Base-by-base conservation (phyloP, 2,329 filamentous ascomycete genomes). In the Colletotrichum sp. region DNA sequence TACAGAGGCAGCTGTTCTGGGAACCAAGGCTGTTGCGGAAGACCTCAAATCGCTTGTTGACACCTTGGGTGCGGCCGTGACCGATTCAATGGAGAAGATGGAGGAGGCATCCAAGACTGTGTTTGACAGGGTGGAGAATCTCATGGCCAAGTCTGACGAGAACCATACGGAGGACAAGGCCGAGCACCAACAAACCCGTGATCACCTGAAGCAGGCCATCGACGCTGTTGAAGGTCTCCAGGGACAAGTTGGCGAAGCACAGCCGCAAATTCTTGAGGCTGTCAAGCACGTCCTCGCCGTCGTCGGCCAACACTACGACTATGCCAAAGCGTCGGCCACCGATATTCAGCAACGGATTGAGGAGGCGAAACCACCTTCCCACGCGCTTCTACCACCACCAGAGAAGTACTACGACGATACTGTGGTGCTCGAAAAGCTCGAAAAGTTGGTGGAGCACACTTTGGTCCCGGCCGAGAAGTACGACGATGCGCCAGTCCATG, bases 41-140 rank as follows among this genome's bases (percentile, higher is more conserved):
- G 97, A 98, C 78, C 90, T 98, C 72, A 96, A 95, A 82, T 86
- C 94, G 11, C 91, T 97, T 1, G 93, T 98, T 70, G 95, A 98
- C 78, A 95, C 94, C 0, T 92, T 98, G 61, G 94, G 95, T 9
- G 91, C 91, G 43, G 93, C 92, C 8, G 92, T 98, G 68, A 94
- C 93, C 0, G 95, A 97, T 68, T 93, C 94, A 1, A 90, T 96
- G 70, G 94, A 98, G 79, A 96, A 95, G 83, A 93, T 96, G 89
- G 92, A 95, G 70, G 93, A 95, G 79, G 95, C 97, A 58, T 96
- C 95, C 9, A 95, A 94, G 84, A 95, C 94, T 0, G 94, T 98
- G 34, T 96, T 98, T 78, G 91, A 89, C 66, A 93, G 93, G 76
- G 93, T 98, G 16, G 94, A 97, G 69, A 93, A 96, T 61, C 92